phyloP scores from a whole-genome alignment of 345 rosid genomes.

The rapeseed (Brassica napus) region DNA sequence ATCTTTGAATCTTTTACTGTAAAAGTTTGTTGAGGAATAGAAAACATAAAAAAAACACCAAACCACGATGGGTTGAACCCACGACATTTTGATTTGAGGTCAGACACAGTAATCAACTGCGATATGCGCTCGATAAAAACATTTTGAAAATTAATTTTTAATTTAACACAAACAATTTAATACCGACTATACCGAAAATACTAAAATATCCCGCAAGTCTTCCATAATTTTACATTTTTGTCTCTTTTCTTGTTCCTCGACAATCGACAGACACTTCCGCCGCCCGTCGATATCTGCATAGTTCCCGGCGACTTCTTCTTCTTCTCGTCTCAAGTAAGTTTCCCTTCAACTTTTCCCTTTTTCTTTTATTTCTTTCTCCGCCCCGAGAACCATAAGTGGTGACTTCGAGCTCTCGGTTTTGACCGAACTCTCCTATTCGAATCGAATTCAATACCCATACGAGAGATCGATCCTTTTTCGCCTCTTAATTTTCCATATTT shows the following conservation, averaged over 20 bases:
- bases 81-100: too few relatives aligned
- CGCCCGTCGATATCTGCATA: constrained; percentile 28
- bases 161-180: too few relatives aligned
- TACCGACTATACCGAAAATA: too few relatives aligned
- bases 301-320: constrained; percentile 25
- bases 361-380: background rate
- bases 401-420: background rate
- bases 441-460: background rate
- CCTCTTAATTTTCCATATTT: background rate
- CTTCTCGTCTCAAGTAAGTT: constrained; percentile 16
- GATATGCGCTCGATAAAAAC: too few relatives aligned
- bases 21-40: background rate
- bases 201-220: too few relatives aligned
- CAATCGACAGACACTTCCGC: background rate
- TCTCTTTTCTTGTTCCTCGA: background rate
- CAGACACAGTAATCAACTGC: too few relatives aligned
- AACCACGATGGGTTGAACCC: constrained; percentile 57
- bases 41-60: background rate
- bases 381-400: background rate
- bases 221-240: too few relatives aligned
- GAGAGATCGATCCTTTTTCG: background rate
- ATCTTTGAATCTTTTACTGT: constrained; percentile 15
- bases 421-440: background rate
- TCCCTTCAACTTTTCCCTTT: background rate
- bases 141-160: too few relatives aligned